phyloP scores from a whole-genome alignment of 2,329 filamentous ascomycete species.

The Cryphonectria radicalis region DNA sequence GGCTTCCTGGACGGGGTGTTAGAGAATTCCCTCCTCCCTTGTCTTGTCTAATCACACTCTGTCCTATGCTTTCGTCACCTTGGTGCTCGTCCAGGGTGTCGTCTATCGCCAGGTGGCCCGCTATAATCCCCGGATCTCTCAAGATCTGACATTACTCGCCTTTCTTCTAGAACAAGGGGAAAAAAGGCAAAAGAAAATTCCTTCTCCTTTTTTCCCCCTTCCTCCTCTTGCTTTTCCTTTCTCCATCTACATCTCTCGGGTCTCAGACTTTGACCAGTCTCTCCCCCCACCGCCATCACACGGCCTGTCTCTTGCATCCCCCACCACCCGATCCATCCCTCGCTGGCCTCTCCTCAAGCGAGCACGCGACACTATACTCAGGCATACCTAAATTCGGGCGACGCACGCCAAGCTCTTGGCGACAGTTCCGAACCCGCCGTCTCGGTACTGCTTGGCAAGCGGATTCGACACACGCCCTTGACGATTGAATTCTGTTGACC shows the following conservation, averaged over 20 bases:
- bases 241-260: background rate
- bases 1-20: background rate
- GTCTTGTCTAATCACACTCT: background rate
- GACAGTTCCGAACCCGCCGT: conserved; percentile 4
- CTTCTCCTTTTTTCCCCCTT: background rate
- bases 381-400: background rate
- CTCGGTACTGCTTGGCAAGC: background rate
- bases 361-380: conserved; percentile 2
- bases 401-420: conserved; percentile 14
- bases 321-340: background rate
- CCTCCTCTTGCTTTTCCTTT: no score
- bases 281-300: background rate
- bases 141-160: conserved; percentile 1
- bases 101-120: conserved; percentile 4
- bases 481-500: background rate
- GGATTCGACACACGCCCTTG: background rate
- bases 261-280: background rate
- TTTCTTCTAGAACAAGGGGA: background rate
- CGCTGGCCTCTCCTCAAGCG: background rate
- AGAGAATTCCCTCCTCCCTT: background rate
- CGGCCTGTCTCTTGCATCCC: background rate
- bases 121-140: background rate
- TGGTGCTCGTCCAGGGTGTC: background rate
- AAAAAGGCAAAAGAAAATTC: background rate
- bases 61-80: conserved; percentile 2